A percentile compares a stretch with the other conserved stretches of the same genome.
phyloP scores from a whole-genome alignment of 176 grass and related monocot species.

The Dactylis glomerata region DNA sequence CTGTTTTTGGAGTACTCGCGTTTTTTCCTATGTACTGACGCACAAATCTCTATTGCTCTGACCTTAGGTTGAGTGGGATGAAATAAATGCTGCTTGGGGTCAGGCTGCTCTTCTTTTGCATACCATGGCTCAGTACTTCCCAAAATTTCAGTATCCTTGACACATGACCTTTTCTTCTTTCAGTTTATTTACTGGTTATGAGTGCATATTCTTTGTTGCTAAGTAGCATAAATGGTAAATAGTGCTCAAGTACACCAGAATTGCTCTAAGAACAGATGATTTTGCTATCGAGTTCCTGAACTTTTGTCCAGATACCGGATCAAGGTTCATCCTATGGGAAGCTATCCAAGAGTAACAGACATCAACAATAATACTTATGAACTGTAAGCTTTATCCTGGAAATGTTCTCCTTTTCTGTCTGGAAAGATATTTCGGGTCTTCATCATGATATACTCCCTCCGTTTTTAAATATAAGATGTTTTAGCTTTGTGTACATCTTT shows the following conservation, averaged over 20 bases:
- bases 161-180: background rate
- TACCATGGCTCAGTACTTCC: conserved; percentile 93
- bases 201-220: background rate
- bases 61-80: conserved; percentile 93
- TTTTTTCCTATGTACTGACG: background rate
- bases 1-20: background rate
- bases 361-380: conserved; percentile 85
- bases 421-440: background rate
- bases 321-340: conserved; percentile 97
- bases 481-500: no score
- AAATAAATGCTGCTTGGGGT: conserved; percentile 99
- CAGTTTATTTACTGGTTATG: background rate
- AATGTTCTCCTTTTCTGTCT: background rate
- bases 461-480: no score
- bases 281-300: conserved; percentile 20
- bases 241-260: background rate
- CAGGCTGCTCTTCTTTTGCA: conserved; percentile 95
- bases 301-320: conserved; percentile 69
- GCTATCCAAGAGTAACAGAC: conserved; percentile 87
- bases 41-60: background rate
- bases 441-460: no score
- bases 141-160: conserved; percentile 71
- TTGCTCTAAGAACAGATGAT: background rate
- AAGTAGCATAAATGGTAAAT: background rate
- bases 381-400: conserved; percentile 55